Evolutionary conservation across 2,329 filamentous ascomycete genomes (phyloP).

Genomic region (Hypomyces rosellus): DNA sequence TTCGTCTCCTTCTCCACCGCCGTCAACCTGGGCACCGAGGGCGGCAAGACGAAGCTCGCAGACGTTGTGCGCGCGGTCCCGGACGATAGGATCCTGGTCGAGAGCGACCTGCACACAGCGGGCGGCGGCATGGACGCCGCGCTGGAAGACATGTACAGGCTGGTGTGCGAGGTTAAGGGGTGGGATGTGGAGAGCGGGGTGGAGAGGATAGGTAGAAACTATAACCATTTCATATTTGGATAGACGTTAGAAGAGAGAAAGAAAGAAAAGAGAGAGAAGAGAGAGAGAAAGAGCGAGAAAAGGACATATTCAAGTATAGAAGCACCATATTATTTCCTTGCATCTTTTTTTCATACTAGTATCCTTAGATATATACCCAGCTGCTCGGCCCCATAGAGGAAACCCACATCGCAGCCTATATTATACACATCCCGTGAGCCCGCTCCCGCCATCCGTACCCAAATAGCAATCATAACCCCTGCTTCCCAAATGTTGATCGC

Average conservation of each 20-base stretch:
- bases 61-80: constrained; percentile 67
- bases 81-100: constrained; percentile 71
- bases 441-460: too few relatives aligned
- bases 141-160: constrained; percentile 69
- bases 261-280: background rate
- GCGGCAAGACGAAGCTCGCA: constrained; percentile 43
- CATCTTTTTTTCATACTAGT: too few relatives aligned
- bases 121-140: constrained; percentile 72
- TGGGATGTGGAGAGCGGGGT: constrained; percentile 73
- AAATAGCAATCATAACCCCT: too few relatives aligned
- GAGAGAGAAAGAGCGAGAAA: too few relatives aligned
- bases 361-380: too few relatives aligned
- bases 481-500: too few relatives aligned
- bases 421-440: too few relatives aligned
- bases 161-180: constrained; percentile 68
- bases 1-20: constrained; percentile 84
- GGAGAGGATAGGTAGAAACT: constrained; percentile 63
- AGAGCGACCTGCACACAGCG: constrained; percentile 84
- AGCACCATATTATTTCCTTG: background rate
- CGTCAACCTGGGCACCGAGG: constrained; percentile 64
- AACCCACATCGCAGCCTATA: too few relatives aligned
- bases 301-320: background rate
- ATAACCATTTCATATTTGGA: constrained; percentile 69
- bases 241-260: background rate
- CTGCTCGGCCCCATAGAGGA: too few relatives aligned